Evolutionary conservation across 2,329 filamentous ascomycete genomes (phyloP), one percentile per base, ranked within the genome.

Genomic region (Talaromyces sp.): DNA sequence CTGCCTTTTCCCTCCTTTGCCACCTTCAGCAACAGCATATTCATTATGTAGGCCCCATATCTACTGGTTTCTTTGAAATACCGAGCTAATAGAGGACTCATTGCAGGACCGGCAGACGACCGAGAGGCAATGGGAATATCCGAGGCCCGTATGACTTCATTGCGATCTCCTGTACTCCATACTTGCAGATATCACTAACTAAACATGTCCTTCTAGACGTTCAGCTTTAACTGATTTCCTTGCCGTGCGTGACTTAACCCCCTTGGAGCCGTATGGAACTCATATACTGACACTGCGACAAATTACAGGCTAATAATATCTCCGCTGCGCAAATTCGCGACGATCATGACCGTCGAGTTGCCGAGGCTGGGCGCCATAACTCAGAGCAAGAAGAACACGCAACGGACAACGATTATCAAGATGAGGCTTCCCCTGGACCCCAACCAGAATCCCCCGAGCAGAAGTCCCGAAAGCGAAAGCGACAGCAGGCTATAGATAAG

Each of bases 141-240:
- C 62, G 70, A 47, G 71, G 71, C 56, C 84, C 84, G 71, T 79
- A 71, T 64, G 77, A 72, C 39, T 43, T 51, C 46, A 52, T 47
- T 13, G 14, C n/a, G 29, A 20, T 41, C 27, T 29, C 22, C n/a
- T n/a, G n/a, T n/a, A 49, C 11, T 24, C 44, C 22, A 20, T 14
- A 44, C 20, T 16, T 49, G 5, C 41, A 8, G 27, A 14, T 19
- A 22, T 24, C 17, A 47, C 47, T 37, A 58, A 27, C 60, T 67
- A 45, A 68, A 45, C 51, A 16, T 36, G 40, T 14, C 14, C 16
- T 36, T 20, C 8, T 52, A 81, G 79, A 27, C 85, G 85, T 60
- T 87, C 85, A 53, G 86, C 86, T 11, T 73, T 88, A 64, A 88
- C 86, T 6, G 85, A 88, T 65, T 88, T 87, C 63, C 74, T 88